Base-by-base conservation (phyloP, 2,329 filamentous ascomycete genomes). In the Diaporthe amygdali region DNA sequence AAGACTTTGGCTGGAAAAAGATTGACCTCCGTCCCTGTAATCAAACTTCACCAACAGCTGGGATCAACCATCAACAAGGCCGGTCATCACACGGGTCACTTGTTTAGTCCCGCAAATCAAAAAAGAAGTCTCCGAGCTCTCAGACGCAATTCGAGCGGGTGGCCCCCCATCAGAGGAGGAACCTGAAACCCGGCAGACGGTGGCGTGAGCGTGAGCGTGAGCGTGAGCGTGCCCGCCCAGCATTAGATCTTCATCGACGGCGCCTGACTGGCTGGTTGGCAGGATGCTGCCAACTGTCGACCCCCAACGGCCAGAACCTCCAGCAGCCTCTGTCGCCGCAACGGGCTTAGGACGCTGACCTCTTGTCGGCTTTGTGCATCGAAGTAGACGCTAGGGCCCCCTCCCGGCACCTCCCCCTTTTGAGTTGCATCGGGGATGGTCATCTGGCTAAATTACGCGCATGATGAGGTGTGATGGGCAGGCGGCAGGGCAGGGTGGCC, bases 361-460 rank as follows among this genome's bases (percentile, higher is more conserved):
- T 37, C 59, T 64, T 20, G 59, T 49, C 59, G 59, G 49, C 64
- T 55, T 30, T 44, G 39, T 67, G 64, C 37, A 34, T 52, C 49
- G 64, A 49, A 22, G 39, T 15, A 47, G 52, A 14, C 66, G 66
- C 66, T 68, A 41, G 52, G 30, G 66, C 41, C 44, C 39, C 44
- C 27, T 49, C 66, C 66, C 32, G 44, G n/a, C 52, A 55, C 52
- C 37, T 49, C 52, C 66, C 52, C 52, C 66, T 41, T 59, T 59
- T 30, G 20, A 49, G 66, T 49, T 49, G 52, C 52, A 68, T 59
- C 66, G 10, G 41, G 59, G 52, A 17, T 59, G 41, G 52, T 59
- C 52, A 59, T 59, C 66, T 59, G 54, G 52, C 52, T 68, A 59
- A 49, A 59, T 68, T 68, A 59, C 66, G 66, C 46, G 52, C 66